phyloP scores from a whole-genome alignment of 148 eudicot genomes.

The Fallopia convolvulus region DNA sequence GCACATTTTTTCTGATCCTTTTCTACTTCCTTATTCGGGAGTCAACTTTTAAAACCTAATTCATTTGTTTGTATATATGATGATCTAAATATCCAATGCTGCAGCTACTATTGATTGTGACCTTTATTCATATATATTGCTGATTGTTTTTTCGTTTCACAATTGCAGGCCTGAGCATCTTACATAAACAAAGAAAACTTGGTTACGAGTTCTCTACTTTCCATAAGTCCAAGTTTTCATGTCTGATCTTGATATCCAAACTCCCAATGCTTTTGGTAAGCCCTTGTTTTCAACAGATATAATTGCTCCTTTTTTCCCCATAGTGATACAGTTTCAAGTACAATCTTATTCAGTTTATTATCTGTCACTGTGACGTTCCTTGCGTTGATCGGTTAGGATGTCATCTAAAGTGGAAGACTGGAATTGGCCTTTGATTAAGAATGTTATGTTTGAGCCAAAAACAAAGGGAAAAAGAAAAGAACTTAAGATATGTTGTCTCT shows the following conservation, averaged over 20 bases:
- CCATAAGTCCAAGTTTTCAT: constrained; percentile 37
- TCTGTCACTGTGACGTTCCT: neutral
- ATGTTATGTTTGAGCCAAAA: neutral
- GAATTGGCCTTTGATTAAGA: neutral
- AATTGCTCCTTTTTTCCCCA: neutral
- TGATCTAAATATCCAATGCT: neutral
- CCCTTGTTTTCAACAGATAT: neutral
- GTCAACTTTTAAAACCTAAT: neutral
- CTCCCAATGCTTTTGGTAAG: constrained; percentile 59
- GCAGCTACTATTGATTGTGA: neutral
- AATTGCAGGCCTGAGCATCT: constrained; percentile 8
- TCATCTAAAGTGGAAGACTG: neutral
- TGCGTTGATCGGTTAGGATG: neutral
- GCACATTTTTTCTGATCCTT: neutral
- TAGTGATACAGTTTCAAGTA: neutral
- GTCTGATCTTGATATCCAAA: constrained; percentile 55
- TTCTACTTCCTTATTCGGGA: neutral
- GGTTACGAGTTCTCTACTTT: neutral
- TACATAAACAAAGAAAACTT: constrained; percentile 5
- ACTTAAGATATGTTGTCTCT: neutral
- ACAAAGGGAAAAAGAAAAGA: neutral
- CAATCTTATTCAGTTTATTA: neutral
- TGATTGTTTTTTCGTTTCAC: neutral
- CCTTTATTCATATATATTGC: neutral
- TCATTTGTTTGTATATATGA: neutral